phyloP scores from a whole-genome alignment of 345 rosid genomes.

The Litchi chinensis region DNA sequence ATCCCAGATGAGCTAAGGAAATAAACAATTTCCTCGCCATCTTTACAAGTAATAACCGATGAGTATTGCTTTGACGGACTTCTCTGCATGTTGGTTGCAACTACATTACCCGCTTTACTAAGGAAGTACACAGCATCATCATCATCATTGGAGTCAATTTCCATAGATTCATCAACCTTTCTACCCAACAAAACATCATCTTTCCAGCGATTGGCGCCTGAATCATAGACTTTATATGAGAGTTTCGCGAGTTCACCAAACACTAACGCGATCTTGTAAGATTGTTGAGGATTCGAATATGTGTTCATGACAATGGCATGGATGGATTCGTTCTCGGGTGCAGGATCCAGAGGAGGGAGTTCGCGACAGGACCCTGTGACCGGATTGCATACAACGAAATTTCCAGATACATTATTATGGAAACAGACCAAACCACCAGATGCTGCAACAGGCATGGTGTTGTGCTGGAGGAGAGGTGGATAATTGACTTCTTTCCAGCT shows the following conservation, averaged over 20 bases:
- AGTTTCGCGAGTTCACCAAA: constrained; percentile 68
- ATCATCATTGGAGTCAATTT: constrained; percentile 33
- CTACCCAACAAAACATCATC: constrained; percentile 45
- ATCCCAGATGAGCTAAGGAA: constrained; percentile 79
- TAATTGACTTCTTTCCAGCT: constrained; percentile 64
- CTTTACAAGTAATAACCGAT: constrained; percentile 55
- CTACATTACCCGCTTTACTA: constrained; percentile 74
- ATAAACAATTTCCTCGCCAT: constrained; percentile 54
- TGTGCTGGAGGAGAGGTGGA: constrained; percentile 28
- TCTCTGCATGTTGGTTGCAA: constrained; percentile 72
- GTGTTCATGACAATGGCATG: constrained; percentile 72
- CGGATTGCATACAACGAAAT: constrained; percentile 62
- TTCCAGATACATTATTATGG: constrained; percentile 44
- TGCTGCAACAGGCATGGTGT: constrained; percentile 66
- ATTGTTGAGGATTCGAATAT: constrained; percentile 24
- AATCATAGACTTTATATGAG: constrained; percentile 50
- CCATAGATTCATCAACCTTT: constrained; percentile 33
- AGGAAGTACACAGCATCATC: constrained; percentile 71
- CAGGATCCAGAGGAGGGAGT: constrained; percentile 43
- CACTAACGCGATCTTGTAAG: constrained; percentile 65
- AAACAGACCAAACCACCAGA: constrained; percentile 79
- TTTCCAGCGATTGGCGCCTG: constrained; percentile 57
- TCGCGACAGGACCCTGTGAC: constrained; percentile 56
- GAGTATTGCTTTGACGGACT: constrained; percentile 90
- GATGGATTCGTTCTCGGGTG: constrained; percentile 37